Evolutionary conservation across 2,329 filamentous ascomycete species (phyloP).

Genomic region (Aspergillus bombycis): DNA sequence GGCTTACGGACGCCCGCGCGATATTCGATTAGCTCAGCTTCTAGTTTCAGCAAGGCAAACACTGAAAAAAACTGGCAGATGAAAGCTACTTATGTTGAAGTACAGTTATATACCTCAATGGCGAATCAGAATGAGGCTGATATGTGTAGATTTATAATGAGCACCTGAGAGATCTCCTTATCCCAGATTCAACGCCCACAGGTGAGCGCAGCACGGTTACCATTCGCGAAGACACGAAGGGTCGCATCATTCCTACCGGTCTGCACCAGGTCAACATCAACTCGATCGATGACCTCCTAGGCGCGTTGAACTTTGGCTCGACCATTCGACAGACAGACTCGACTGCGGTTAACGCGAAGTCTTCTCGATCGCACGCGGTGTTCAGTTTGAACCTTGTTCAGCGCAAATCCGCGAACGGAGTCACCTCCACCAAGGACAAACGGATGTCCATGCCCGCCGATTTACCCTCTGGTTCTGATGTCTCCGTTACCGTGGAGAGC

Average conservation of each 20-base stretch:
- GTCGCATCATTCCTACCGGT: conserved; percentile 90
- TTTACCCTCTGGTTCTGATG: conserved; percentile 65
- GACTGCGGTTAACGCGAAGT: conserved; percentile 96
- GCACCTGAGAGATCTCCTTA: conserved; percentile 83
- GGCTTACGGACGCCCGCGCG: conserved; percentile 79
- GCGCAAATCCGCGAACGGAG: conserved; percentile 61
- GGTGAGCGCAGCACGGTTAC: conserved; percentile 78
- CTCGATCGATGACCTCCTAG: conserved; percentile 87
- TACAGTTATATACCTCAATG: conserved; percentile 31
- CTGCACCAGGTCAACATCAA: conserved; percentile 86
- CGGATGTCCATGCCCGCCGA: conserved; percentile 86
- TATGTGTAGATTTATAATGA: conserved; percentile 86
- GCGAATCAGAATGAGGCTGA: conserved; percentile 5
- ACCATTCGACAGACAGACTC: conserved; percentile 94
- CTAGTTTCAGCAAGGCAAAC: conserved; percentile 47
- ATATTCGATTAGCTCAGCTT: conserved; percentile 67
- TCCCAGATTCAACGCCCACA: conserved; percentile 71
- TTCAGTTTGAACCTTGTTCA: conserved; percentile 92
- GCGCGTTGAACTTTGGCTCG: conserved; percentile 88
- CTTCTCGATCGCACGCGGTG: conserved; percentile 94
- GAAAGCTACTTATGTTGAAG: conserved; percentile 86
- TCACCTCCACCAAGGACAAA: conserved; percentile 69
- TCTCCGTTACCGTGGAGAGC: conserved; percentile 85
- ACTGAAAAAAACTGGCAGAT: conserved; percentile 82
- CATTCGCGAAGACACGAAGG: conserved; percentile 92